Evolutionary conservation across 495 filamentous ascomycete genomes (phyloP).

Genomic region (Penicillium riverlandense): DNA sequence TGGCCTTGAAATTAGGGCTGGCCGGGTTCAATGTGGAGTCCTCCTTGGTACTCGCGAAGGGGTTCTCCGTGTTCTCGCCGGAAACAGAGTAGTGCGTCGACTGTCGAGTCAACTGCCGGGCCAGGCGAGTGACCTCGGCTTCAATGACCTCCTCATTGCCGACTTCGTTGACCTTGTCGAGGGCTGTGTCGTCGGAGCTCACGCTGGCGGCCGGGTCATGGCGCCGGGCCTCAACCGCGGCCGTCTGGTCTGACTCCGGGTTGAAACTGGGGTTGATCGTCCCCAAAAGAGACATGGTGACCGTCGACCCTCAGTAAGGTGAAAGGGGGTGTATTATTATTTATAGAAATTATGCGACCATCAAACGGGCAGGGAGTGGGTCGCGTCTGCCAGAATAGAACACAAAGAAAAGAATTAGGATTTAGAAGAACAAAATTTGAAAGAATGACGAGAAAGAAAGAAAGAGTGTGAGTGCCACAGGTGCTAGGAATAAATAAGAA

Average conservation of each 20-base stretch:
- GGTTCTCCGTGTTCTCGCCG: slow-evolving; percentile 29
- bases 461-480: too few species aligned
- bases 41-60: slow-evolving; percentile 32
- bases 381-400: not conserved
- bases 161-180: slow-evolving; percentile 17
- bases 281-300: slow-evolving; percentile 34
- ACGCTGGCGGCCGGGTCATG: slow-evolving; percentile 19
- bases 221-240: slow-evolving; percentile 9
- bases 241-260: slow-evolving; percentile 6
- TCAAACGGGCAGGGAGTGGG: not conserved
- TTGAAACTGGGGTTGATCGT: slow-evolving; percentile 29
- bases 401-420: not conserved
- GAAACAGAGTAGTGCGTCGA: slow-evolving; percentile 31
- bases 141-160: slow-evolving; percentile 27
- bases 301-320: not conserved
- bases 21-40: slow-evolving; percentile 41
- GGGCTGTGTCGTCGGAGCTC: slow-evolving; percentile 26
- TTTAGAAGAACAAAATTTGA: not conserved
- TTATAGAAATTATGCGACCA: not conserved
- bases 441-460: too few species aligned
- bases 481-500: too few species aligned
- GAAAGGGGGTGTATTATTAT: not conserved
- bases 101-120: slow-evolving; percentile 40
- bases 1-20: slow-evolving; percentile 41
- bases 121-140: slow-evolving; percentile 35